phyloP scores from a whole-genome alignment of 768 basidiomycete genomes.

The Phanerochaete sordida region DNA sequence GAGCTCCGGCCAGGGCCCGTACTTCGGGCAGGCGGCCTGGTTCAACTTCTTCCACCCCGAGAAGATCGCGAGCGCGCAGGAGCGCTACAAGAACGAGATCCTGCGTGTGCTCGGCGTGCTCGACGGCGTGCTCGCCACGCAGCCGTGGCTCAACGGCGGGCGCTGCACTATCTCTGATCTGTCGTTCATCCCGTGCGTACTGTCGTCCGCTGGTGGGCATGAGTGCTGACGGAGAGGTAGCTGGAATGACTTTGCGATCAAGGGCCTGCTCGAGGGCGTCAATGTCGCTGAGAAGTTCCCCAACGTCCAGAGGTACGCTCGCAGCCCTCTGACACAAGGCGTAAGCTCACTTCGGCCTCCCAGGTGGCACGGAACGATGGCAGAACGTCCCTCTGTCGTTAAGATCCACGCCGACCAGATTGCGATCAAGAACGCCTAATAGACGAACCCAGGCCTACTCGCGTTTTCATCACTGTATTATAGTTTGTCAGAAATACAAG shows the following conservation, averaged over 20 bases:
- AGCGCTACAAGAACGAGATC: conserved; percentile 22
- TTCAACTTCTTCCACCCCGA: conserved; percentile 20
- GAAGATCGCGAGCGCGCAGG: conserved; percentile 18
- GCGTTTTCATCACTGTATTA: no score
- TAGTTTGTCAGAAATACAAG: no score
- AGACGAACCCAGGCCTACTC: neutral
- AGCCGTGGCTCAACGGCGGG: conserved; percentile 18
- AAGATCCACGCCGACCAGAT: conserved; percentile 7
- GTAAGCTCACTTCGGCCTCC: neutral
- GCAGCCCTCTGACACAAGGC: neutral
- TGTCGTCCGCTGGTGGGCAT: no score
- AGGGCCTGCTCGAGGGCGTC: conserved; percentile 1
- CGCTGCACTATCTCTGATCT: conserved; percentile 17
- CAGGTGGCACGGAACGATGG: conserved; percentile 14
- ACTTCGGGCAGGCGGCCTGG: conserved; percentile 17
- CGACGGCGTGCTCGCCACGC: conserved; percentile 16
- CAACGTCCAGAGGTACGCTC: conserved; percentile 6
- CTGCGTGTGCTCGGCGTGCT: conserved; percentile 20
- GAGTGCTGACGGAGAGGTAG: neutral
- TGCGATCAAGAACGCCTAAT: conserved; percentile 3
- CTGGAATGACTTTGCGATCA: conserved; percentile 11
- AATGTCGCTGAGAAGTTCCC: conserved; percentile 12
- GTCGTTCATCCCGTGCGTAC: conserved; percentile 12
- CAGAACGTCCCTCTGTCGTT: conserved; percentile 7
- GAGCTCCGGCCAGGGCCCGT: conserved; percentile 19